Percentiles rank a stretch among this genome's conserved stretches.
phyloP scores from a whole-genome alignment of 345 rosid species.

The Psidium guajava region DNA sequence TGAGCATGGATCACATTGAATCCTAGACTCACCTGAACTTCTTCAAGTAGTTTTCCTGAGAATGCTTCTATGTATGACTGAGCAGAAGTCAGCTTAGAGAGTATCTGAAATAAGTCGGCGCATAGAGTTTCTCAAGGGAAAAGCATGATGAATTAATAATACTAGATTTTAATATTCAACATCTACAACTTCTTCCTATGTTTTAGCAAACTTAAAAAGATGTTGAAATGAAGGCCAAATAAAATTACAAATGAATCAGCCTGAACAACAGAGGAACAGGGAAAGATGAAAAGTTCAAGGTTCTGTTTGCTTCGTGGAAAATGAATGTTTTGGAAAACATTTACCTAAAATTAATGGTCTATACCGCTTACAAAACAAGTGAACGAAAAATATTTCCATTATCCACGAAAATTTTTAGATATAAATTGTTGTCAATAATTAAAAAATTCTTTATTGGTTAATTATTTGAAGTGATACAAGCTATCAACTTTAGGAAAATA shows the following conservation, averaged over 20 bases:
- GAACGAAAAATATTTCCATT: not conserved
- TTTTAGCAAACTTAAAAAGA: not conserved
- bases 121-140: not conserved
- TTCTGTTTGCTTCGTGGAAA: not conserved
- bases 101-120: conserved; percentile 28
- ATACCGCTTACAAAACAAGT: not conserved
- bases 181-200: not conserved
- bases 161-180: not conserved
- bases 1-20: not conserved
- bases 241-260: not conserved
- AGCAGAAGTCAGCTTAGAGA: conserved; percentile 55
- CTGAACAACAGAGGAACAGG: not conserved
- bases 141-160: not conserved
- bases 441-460: not conserved
- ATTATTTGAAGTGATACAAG: not conserved
- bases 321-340: not conserved
- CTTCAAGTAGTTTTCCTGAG: conserved; percentile 29
- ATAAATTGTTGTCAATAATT: not conserved
- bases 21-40: conserved; percentile 35
- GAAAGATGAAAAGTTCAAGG: not conserved
- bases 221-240: not conserved
- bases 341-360: not conserved
- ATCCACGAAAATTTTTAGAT: not conserved
- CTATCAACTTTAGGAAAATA: not conserved
- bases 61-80: conserved; percentile 54